Base-by-base conservation (phyloP, 495 filamentous ascomycete genomes). In the Aspergillus hancockii region DNA sequence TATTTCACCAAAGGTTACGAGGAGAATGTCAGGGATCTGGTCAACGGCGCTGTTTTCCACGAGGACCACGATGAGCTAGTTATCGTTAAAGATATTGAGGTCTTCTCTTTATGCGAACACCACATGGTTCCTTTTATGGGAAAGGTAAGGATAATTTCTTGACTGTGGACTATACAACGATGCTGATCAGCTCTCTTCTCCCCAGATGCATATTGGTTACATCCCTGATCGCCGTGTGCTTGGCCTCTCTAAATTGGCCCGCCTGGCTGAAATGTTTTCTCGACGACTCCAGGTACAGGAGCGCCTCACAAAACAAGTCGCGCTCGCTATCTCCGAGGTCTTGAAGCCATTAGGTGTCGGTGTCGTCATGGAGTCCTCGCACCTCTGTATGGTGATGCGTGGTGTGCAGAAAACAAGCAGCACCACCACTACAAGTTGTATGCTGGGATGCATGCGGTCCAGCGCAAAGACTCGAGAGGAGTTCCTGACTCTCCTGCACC, bases 1-100 rank as follows among this genome's bases (percentile, higher is more conserved):
- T 96, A 90, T 80, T 96, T 98, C 76, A 98, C 94, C n/a, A 96
- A 97, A 71, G 94, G 94, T 28, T 98, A 98, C 66, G 91, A 97
- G 75, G 89, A 98, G 80, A 97, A 97, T 71, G 84, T 98, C 47
- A 80, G 86, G 57, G 92, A 95, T 66, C 87, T 98, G 59, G 90
- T 98, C 57, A 97, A 97, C 70, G 88, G 88, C 49, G 94, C 94
- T 31, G 91, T 98, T 58, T 98, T 98, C 76, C 89, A 96, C 64
- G 94, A 98, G 71, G 90, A 93, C 66, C 94, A 98, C 68, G 93
- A 97, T 67, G 95, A 98, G 76, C 79, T 97, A 70, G 93, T 98
- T 19, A 96, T 98, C 60, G 92, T 98, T 31, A 97, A 95, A 74
- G 92, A 98, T 66, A 98, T 98, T 63, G 93, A 98, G 67, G 85